phyloP scores from a whole-genome alignment of 345 rosid species.

The Lagerstroemia speciosa region DNA sequence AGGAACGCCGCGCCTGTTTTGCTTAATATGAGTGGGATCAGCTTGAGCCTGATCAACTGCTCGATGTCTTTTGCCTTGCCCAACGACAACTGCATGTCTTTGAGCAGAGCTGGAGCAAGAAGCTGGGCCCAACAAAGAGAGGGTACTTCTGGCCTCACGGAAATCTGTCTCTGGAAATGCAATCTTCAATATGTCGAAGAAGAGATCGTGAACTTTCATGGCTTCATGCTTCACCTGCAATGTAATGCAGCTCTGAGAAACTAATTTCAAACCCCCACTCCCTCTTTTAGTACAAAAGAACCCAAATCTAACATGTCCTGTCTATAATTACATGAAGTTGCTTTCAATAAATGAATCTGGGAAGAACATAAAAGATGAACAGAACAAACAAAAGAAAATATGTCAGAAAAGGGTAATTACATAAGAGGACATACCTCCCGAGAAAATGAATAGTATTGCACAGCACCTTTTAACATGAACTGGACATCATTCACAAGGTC shows the following conservation, averaged over 20 bases:
- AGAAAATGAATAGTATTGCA: constrained; percentile 76
- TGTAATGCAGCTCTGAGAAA: constrained; percentile 8
- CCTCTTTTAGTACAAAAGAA: neutral
- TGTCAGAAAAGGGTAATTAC: neutral
- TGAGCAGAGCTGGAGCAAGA: constrained; percentile 40
- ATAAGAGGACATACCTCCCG: constrained; percentile 59
- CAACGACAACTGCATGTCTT: constrained; percentile 30
- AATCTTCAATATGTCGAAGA: constrained; percentile 88
- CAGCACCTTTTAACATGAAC: constrained; percentile 73
- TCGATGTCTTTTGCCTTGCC: constrained; percentile 60
- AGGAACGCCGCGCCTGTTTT: constrained; percentile 37
- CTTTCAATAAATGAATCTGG: neutral
- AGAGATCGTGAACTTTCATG: constrained; percentile 88
- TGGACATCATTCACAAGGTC: constrained; percentile 91
- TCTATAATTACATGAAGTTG: neutral
- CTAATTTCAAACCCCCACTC: neutral
- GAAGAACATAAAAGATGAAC: neutral
- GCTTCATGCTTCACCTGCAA: constrained; percentile 91
- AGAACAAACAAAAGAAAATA: neutral
- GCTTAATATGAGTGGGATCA: constrained; percentile 43
- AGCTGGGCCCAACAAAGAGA: constrained; percentile 51
- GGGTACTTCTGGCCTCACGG: constrained; percentile 63
- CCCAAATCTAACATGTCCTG: neutral
- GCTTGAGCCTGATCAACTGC: constrained; percentile 46
- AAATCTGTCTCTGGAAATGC: constrained; percentile 90